phyloP scores from a whole-genome alignment of 2,329 filamentous ascomycete genomes.

The Colletotrichum camelliae region DNA sequence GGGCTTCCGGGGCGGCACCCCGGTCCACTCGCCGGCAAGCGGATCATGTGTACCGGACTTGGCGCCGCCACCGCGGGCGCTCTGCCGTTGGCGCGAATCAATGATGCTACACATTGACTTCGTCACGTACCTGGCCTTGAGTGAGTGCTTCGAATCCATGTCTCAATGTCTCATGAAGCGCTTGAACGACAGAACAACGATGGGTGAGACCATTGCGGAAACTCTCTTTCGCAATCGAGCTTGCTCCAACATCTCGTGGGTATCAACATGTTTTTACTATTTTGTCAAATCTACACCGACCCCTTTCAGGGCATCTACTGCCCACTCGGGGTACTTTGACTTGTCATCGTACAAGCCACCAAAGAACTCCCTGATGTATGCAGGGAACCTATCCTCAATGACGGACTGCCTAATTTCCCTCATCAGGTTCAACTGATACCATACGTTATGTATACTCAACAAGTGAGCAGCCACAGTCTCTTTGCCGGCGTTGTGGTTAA shows the following conservation, averaged over 20 bases:
- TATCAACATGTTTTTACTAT: conserved; percentile 22
- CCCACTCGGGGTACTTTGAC: conserved; percentile 82
- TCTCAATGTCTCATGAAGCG: neutral
- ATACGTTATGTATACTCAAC: conserved; percentile 94
- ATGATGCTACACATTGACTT: neutral
- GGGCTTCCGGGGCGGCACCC: neutral
- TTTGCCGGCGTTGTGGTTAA: conserved; percentile 91
- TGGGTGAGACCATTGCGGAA: neutral
- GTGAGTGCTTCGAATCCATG: neutral
- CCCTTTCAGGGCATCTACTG: conserved; percentile 74
- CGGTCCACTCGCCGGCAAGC: neutral
- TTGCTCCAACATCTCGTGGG: neutral
- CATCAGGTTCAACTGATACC: conserved; percentile 90
- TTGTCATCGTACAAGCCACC: conserved; percentile 65
- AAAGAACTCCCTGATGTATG: conserved; percentile 82
- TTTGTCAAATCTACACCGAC: conserved; percentile 80
- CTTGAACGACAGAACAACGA: neutral
- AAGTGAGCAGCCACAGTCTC: conserved; percentile 89
- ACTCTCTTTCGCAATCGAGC: neutral
- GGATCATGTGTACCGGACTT: neutral
- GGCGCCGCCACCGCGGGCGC: neutral
- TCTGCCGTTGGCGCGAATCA: neutral
- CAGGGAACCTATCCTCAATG: conserved; percentile 79
- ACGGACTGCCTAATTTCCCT: conserved; percentile 75
- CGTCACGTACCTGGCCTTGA: neutral